Percentiles rank a stretch among this genome's conserved stretches.
These are phyloP conservation scores for Pseudogymnoascus sp. DNA, from an alignment of 2,329 filamentous ascomycete species.

Conservation along the genomic window DNA sequence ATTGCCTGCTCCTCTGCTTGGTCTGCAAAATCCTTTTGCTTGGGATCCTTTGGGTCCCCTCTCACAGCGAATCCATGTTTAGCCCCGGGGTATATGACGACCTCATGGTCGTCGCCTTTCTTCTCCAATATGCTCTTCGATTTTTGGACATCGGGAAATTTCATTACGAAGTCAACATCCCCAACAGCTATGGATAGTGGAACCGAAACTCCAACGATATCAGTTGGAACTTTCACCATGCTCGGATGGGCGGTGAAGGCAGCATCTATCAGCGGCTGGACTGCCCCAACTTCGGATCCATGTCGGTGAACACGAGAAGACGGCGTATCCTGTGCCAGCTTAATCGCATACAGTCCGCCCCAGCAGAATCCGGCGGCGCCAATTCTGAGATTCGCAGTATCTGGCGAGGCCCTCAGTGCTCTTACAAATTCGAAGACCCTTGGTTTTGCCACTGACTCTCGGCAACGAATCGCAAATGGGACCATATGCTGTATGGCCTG, in stretches of 20 bases:
- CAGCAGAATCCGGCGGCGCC: slow-evolving; percentile 55
- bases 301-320: slow-evolving; percentile 16
- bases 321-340: slow-evolving; percentile 36
- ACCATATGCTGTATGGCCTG: slow-evolving; percentile 38
- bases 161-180: slow-evolving; percentile 35
- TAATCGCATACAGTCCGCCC: slow-evolving; percentile 48
- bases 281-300: slow-evolving; percentile 14
- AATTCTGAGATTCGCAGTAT: slow-evolving; percentile 32
- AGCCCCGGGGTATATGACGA: slow-evolving; percentile 26
- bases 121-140: slow-evolving; percentile 19
- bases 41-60: slow-evolving; percentile 23
- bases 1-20: slow-evolving; percentile 31
- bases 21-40: slow-evolving; percentile 21
- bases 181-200: slow-evolving; percentile 40
- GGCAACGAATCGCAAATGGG: slow-evolving; percentile 24
- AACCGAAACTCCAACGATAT: slow-evolving; percentile 33
- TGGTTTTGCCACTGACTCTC: slow-evolving; percentile 24
- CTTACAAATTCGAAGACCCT: slow-evolving; percentile 32
- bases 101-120: slow-evolving; percentile 20
- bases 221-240: slow-evolving; percentile 37
- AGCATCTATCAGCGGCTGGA: slow-evolving; percentile 39
- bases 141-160: slow-evolving; percentile 17
- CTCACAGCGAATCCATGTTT: slow-evolving; percentile 31
- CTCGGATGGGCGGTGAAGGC: slow-evolving; percentile 48
- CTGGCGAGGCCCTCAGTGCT: slow-evolving; percentile 25